Percentiles rank a stretch among this genome's conserved stretches.
Evolutionary conservation across 2,329 filamentous ascomycete genomes (phyloP).

Genomic region (Pleomassaria siparia): DNA sequence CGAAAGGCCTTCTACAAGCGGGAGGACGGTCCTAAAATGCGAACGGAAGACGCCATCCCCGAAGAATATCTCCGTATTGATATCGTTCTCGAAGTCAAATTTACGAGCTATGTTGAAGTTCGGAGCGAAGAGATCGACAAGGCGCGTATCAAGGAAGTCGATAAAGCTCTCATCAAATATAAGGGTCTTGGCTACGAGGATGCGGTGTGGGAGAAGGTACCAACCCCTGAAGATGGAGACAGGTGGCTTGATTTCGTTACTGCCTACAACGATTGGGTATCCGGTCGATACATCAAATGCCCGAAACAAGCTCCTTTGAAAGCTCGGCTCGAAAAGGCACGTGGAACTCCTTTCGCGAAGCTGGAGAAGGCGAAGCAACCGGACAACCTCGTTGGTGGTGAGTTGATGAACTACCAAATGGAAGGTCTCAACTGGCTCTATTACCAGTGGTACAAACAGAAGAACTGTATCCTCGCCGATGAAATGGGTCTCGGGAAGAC

Average conservation of each 20-base stretch:
- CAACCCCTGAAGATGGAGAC: slow-evolving; percentile 62
- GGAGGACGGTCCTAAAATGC: slow-evolving; percentile 68
- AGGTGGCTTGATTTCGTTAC: slow-evolving; percentile 77
- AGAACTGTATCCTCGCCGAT: slow-evolving; percentile 90
- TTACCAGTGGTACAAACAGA: slow-evolving; percentile 78
- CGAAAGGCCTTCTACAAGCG: slow-evolving; percentile 75
- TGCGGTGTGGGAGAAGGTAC: slow-evolving; percentile 84
- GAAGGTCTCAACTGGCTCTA: slow-evolving; percentile 95
- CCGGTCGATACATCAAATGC: slow-evolving; percentile 71
- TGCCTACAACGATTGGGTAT: slow-evolving; percentile 85
- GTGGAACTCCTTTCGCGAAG: slow-evolving; percentile 65
- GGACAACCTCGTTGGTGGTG: slow-evolving; percentile 69
- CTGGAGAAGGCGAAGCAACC: slow-evolving; percentile 74
- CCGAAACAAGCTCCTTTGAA: slow-evolving; percentile 59
- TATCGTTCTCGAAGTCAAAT: slow-evolving; percentile 82
- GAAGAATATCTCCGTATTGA: slow-evolving; percentile 85
- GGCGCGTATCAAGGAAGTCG: slow-evolving; percentile 69
- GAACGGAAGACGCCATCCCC: slow-evolving; percentile 76
- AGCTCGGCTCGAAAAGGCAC: slow-evolving; percentile 68
- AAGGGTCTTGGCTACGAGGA: slow-evolving; percentile 91
- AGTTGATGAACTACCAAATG: slow-evolving; percentile 90
- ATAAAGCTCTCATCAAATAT: slow-evolving; percentile 81
- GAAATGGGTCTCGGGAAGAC: slow-evolving; percentile 99
- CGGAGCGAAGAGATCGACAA: slow-evolving; percentile 70
- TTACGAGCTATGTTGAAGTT: slow-evolving; percentile 59